Base-by-base conservation (phyloP, 768 basidiomycete genomes). In the Tylopilus sp. region DNA sequence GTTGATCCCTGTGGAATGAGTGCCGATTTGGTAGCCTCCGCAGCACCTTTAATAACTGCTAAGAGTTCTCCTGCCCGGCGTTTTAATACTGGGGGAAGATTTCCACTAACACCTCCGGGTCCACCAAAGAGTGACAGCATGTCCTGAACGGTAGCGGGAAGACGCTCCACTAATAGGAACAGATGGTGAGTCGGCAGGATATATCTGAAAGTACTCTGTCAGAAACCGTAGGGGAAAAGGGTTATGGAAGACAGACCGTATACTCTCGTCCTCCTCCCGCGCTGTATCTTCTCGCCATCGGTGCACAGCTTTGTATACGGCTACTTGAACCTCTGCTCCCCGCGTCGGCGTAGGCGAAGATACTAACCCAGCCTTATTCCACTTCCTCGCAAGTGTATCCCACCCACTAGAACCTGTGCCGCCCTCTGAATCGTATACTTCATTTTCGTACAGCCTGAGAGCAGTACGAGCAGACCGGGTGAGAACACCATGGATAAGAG, bases 201-300 rank as follows among this genome's bases (percentile, higher is more conserved):
- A 64, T 85, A 91, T 70, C 87, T 87, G 44, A 20, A 53, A 43
- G 6, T 41, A 30, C 7, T 17, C 8, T 13, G 11, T 47, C 12
- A 15, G 41, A 35, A 12, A 43, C 46, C 15, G 25, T 13, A 20
- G 20, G 20, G 12, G 12, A 44, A n/a, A 40, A 48, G 18, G 22
- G 40, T 26, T 17, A 38, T 33, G n/a, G 30, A 48, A 30, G 3
- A 70, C 80, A 40, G 64, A 93, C 85, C 86, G 73, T 9, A 80
- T 79, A 62, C 89, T 90, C 69, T 97, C 94, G 64, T 98, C 95
- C 59, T 92, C 88, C 50, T 85, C 81, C 44, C 91, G 75, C 2
- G 91, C 89, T 1, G 84, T 71, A 11, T 66, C 62, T 66, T 98
- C 94, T 52, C 95, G 76, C 95, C 94, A 98, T 30, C 71, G 74